phyloP scores from a whole-genome alignment of 441 rosid species.

The Isatis lusitanica region DNA sequence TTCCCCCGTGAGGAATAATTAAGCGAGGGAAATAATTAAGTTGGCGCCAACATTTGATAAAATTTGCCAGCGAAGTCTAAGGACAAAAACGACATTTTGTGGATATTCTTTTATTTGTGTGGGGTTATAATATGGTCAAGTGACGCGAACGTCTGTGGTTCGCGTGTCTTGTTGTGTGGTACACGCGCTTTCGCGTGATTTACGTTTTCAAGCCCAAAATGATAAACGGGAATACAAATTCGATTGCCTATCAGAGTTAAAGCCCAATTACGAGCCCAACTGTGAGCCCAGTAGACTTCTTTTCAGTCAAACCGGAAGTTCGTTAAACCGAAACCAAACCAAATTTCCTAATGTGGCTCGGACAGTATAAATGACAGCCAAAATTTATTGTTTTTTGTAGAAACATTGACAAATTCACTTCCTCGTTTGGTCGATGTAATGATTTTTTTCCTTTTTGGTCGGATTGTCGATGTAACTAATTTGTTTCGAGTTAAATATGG shows the following conservation, averaged over 20 bases:
- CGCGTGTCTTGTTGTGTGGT: neutral
- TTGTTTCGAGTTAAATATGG: too few relatives aligned
- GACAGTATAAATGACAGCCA: too few relatives aligned
- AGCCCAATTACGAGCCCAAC: neutral
- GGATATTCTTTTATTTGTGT: too few relatives aligned
- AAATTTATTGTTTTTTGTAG: too few relatives aligned
- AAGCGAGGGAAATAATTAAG: constrained; percentile 16
- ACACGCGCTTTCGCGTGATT: constrained; percentile 8
- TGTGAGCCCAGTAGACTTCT: neutral
- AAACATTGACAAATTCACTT: too few relatives aligned
- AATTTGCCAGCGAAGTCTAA: neutral
- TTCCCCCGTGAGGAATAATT: neutral
- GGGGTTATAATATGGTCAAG: neutral
- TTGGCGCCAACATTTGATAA: constrained; percentile 23
- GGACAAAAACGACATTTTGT: neutral
- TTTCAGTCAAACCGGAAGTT: too few relatives aligned
- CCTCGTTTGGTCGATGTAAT: too few relatives aligned
- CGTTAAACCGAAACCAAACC: too few relatives aligned
- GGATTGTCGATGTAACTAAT: too few relatives aligned
- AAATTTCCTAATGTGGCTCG: too few relatives aligned
- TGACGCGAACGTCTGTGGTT: constrained; percentile 9
- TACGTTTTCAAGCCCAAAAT: neutral
- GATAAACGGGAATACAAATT: too few relatives aligned
- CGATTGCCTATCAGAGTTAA: neutral
- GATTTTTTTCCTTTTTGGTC: too few relatives aligned